Evolutionary conservation across 169 alveolate species (phyloP).

Genomic region (Cryptosporidium ryanae): DNA sequence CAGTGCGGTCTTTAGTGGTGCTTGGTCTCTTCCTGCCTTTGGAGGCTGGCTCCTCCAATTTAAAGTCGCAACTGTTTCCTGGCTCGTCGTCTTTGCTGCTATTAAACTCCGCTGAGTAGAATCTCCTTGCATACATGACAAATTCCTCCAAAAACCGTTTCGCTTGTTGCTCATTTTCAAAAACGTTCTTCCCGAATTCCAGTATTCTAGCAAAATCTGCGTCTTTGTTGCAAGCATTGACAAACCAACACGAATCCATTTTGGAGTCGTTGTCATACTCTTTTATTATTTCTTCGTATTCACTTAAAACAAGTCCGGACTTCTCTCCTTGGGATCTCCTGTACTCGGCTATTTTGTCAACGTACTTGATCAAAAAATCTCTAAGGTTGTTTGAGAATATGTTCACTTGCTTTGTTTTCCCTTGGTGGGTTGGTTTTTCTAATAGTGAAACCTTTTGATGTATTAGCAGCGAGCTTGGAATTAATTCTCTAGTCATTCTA

Average conservation of each 20-base stretch:
- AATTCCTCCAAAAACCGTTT: slow-evolving; percentile 12
- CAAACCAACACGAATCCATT: slow-evolving; percentile 27
- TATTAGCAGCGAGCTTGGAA: slow-evolving; percentile 64
- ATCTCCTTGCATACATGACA: slow-evolving; percentile 31
- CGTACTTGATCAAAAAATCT: slow-evolving; percentile 56
- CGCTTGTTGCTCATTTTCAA: background rate
- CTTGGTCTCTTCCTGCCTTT: too few species aligned
- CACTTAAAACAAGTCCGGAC: slow-evolving; percentile 52
- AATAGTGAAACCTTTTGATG: slow-evolving; percentile 72
- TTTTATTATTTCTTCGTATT: slow-evolving; percentile 28
- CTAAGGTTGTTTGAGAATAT: slow-evolving; percentile 75
- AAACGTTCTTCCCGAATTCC: background rate
- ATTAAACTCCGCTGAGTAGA: slow-evolving; percentile 20
- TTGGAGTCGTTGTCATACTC: slow-evolving; percentile 16
- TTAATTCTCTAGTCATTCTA: slow-evolving; percentile 60
- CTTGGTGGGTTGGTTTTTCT: slow-evolving; percentile 80
- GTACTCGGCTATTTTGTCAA: slow-evolving; percentile 63
- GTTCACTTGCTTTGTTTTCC: slow-evolving; percentile 67
- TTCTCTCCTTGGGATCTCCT: slow-evolving; percentile 66
- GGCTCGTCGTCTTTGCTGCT: background rate
- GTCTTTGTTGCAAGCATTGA: slow-evolving; percentile 1
- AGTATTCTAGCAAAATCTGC: slow-evolving; percentile 10
- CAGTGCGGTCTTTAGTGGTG: slow-evolving; percentile 7
- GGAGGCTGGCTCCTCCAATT: too few species aligned
- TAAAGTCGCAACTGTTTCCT: background rate